Base-by-base conservation (phyloP, 2,329 filamentous ascomycete species). In the Lachnellula arida region DNA sequence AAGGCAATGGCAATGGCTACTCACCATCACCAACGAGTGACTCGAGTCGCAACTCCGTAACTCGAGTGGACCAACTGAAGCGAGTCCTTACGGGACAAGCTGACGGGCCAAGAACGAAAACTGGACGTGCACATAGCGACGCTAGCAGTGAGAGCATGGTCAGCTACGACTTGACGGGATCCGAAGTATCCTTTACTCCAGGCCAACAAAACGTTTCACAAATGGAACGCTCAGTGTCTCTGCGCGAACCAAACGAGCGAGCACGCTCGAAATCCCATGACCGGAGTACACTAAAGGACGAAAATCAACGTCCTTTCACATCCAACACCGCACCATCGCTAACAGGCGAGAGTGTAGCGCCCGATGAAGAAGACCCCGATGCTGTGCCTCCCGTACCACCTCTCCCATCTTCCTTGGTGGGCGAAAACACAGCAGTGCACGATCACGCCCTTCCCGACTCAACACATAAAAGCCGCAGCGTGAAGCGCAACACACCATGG, bases 151-250 rank as follows among this genome's bases (percentile, higher is more conserved):
- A 90, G 53, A 89, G 85, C 69, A 81, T 90, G 76, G 80, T 87
- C 60, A 88, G 85, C 73, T 87, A 85, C 60, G 86, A 89, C 55
- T 79, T 82, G 61, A 81, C 81, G 46, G 77, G 81, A n/a, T 88
- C 85, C 6, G 86, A 89, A 65, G 72, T 83, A 19, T 87, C 82
- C 40, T 85, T 82, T 68, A 83, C 81, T 40, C 63, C 63, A 15
- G 54, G 49, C 8, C 62, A 65, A 42, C 60, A 63, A 34, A 60
- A 61, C 25, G 17, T 56, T 25, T 42, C 60, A 14, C 35, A 47
- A 6, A 56, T 62, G 51, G 65, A 68, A 57, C 59, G 65, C 19
- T 65, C 63, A 4, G 60, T 46, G 5, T 69, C 67, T 25, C 56
- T 64, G 28, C 65, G 60, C 17, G 65, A 61, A 35, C 55, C 62